Percentiles rank a stretch among this genome's conserved stretches.
phyloP scores from a whole-genome alignment of 163 green algal species.

The Volvox carteri region DNA sequence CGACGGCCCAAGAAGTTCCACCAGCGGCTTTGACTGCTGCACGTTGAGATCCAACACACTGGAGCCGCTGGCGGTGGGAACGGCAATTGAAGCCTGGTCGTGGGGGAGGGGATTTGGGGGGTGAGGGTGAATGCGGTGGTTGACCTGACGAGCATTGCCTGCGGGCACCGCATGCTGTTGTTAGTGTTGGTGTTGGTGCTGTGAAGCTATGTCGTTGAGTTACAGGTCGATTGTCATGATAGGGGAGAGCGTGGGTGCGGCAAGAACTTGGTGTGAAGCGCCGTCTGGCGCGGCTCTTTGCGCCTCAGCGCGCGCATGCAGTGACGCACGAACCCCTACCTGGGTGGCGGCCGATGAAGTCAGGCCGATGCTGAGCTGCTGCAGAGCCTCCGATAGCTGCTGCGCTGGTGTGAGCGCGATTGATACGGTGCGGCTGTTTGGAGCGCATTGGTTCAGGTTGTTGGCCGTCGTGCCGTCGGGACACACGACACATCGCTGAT shows the following conservation, averaged over 20 bases:
- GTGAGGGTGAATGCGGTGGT: not conserved
- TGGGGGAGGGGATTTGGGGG: not conserved
- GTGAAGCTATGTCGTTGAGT: too few species aligned
- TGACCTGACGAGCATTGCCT: too few species aligned
- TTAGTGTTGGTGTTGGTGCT: too few species aligned
- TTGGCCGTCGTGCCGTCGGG: conserved; percentile 27
- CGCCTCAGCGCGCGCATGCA: too few species aligned
- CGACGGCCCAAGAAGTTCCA: conserved; percentile 55
- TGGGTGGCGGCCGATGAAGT: not conserved
- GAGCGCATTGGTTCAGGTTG: conserved; percentile 11
- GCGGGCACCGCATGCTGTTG: too few species aligned
- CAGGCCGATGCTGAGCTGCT: not conserved
- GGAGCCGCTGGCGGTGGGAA: conserved; percentile 9
- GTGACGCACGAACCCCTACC: too few species aligned
- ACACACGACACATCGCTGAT: conserved; percentile 45
- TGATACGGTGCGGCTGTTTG: not conserved
- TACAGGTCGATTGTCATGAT: too few species aligned
- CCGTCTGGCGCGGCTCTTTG: too few species aligned
- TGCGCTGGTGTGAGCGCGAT: conserved; percentile 8
- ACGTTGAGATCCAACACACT: conserved; percentile 38
- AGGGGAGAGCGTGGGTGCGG: too few species aligned
- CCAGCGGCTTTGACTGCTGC: conserved; percentile 54
- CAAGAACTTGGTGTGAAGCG: too few species aligned
- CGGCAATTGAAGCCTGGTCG: conserved; percentile 21
- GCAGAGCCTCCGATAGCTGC: conserved; percentile 20